Base-by-base conservation (phyloP, 495 filamentous ascomycete genomes). In the Friedmanniomyces endolithicus region DNA sequence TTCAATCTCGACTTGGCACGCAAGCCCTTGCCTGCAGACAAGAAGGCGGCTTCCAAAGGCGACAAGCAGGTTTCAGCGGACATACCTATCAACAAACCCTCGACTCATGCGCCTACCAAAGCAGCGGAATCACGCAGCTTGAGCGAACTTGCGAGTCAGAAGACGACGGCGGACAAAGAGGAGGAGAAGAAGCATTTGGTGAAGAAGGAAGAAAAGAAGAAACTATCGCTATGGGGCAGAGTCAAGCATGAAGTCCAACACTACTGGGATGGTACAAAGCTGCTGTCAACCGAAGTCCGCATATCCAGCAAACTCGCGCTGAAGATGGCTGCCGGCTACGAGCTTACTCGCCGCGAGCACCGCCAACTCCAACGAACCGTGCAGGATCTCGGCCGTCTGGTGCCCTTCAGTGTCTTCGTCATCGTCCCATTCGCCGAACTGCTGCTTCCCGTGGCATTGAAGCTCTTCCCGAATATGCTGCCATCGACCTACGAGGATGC, bases 221-320 rank as follows among this genome's bases (percentile, higher is more conserved):
- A 92, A 62, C 72, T 94, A 72, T 94, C 94, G 0, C 37, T 97
- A 2, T 81, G 78, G 68, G 88, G 96, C 66, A 94, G 88, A 74
- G 78, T 97, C 62, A 97, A 94, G 76, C 86, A 87, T 65, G 92
- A 97, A 66, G 74, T 75, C 16, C 78, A 83, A 57, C 92, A 99
- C 68, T 99, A 97, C 72, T 97, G 92, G 92, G 92, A 99, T 76
- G 92, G 92, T 35, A 99, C 90, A n/a, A 99, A 99, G 70, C 74
- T 99, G 58, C 75, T 99, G 62, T 88, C 86, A 23, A 85, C 86
- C 0, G 92, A 99, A 71, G 84, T 96, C 55, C 84, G 74, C 69
- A 99, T 99, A 65, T 95, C 89, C 70, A 84, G 82, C 11, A 84
- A 84, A 35, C 72, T 99, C 57, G 92, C 89, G 0, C 67, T 95